phyloP scores from a whole-genome alignment of 2,329 filamentous ascomycete species.

The Clathrospora elynae region DNA sequence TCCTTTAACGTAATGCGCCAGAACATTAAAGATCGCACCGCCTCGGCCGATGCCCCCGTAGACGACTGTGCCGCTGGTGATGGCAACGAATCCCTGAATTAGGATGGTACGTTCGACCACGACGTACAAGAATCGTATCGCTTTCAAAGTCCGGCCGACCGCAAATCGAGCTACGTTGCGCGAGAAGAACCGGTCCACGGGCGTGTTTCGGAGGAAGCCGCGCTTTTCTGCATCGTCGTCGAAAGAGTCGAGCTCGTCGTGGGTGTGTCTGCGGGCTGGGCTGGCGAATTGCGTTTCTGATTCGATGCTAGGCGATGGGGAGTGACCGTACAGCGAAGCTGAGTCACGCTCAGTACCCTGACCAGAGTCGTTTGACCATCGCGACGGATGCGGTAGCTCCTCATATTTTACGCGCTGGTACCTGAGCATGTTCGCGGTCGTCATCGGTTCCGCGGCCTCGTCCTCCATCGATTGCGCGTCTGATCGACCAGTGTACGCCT shows the following conservation, averaged over 20 bases:
- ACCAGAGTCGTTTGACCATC: constrained; percentile 53
- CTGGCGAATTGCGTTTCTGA: constrained; percentile 49
- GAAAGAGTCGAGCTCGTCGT: constrained; percentile 54
- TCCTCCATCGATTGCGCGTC: constrained; percentile 31
- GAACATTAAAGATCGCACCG: constrained; percentile 73
- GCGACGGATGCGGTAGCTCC: constrained; percentile 27
- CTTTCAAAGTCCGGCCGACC: constrained; percentile 61
- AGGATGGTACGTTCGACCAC: constrained; percentile 77
- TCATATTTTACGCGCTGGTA: constrained; percentile 48
- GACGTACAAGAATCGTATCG: constrained; percentile 66
- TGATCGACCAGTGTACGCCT: constrained; percentile 61
- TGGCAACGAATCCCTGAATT: constrained; percentile 73
- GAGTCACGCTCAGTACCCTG: constrained; percentile 75
- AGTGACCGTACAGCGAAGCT: constrained; percentile 68
- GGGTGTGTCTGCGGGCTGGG: constrained; percentile 44
- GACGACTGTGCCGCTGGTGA: constrained; percentile 74
- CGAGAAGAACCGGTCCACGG: constrained; percentile 59
- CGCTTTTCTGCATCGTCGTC: constrained; percentile 53
- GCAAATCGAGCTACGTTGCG: constrained; percentile 59
- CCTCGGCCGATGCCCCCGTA: constrained; percentile 83
- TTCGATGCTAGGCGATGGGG: constrained; percentile 64
- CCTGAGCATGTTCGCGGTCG: constrained; percentile 45
- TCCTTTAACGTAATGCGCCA: constrained; percentile 94
- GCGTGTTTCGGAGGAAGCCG: constrained; percentile 54
- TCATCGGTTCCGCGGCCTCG: constrained; percentile 35